A percentile compares a stretch with the other conserved stretches of the same genome.
Evolutionary conservation across 2,329 filamentous ascomycete genomes (phyloP).

Genomic region (Exophiala phaeomuriformis): DNA sequence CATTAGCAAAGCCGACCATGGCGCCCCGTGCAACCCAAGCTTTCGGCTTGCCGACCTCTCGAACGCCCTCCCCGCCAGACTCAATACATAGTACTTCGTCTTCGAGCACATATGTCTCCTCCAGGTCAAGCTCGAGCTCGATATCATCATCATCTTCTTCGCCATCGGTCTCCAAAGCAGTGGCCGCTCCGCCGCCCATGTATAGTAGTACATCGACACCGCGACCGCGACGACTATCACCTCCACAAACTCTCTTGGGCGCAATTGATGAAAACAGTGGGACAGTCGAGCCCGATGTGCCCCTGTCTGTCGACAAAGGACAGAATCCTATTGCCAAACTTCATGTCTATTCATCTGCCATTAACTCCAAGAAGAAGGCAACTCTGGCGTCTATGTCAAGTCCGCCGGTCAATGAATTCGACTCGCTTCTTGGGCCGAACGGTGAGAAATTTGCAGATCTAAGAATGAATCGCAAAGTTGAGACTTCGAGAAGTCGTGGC

Average conservation of each 20-base stretch:
- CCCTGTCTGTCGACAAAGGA: conserved; percentile 7
- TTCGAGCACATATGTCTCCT: conserved; percentile 13
- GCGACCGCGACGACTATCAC: conserved; percentile 8
- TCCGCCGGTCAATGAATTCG: conserved; percentile 11
- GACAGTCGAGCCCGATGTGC: conserved; percentile 14
- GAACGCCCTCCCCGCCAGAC: conserved; percentile 13
- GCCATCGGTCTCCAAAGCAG: not conserved
- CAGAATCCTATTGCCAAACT: conserved; percentile 14
- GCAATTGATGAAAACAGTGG: conserved; percentile 21
- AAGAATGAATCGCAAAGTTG: conserved; percentile 15
- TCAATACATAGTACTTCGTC: conserved; percentile 13
- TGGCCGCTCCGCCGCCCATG: conserved; percentile 1
- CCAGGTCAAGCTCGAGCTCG: conserved; percentile 4
- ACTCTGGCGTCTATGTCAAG: conserved; percentile 3
- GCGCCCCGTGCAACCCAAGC: not conserved
- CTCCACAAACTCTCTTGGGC: conserved; percentile 15
- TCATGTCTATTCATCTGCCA: conserved; percentile 16
- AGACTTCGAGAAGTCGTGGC: not conserved
- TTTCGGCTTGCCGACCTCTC: conserved; percentile 7
- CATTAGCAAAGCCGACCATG: conserved; percentile 1
- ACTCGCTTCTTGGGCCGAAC: conserved; percentile 12
- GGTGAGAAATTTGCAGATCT: conserved; percentile 19
- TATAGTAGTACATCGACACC: conserved; percentile 13
- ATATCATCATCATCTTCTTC: conserved; percentile 6
- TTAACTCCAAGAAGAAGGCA: conserved; percentile 9